Conservation (phyloP, 768 basidiomycete genomes). For the Cystobasidium tubakii region DNA sequence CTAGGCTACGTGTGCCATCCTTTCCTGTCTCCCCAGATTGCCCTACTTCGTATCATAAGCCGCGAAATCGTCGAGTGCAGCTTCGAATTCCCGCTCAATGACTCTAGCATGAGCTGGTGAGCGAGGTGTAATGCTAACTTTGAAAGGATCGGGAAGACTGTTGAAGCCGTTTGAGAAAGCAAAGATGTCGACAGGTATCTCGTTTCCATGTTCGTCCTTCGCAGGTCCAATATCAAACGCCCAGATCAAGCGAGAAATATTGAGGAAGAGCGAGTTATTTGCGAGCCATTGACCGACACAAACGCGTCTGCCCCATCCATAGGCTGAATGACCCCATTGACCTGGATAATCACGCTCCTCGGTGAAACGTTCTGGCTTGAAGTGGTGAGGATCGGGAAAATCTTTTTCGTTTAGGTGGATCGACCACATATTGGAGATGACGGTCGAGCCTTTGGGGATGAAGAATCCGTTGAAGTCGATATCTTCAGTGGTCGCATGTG, state of each 20-base stretch:
- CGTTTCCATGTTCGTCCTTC: slow-evolving; percentile 30
- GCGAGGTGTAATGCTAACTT: slow-evolving; percentile 23
- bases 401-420: slow-evolving; percentile 40
- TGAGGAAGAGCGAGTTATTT: slow-evolving; percentile 41
- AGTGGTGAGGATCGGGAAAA: slow-evolving; percentile 42
- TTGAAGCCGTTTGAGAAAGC: slow-evolving; percentile 35
- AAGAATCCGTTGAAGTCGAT: slow-evolving; percentile 37
- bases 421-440: slow-evolving; percentile 36
- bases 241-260: slow-evolving; percentile 43
- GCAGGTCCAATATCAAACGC: slow-evolving; percentile 38
- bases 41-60: slow-evolving; percentile 22
- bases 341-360: slow-evolving; percentile 33
- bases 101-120: slow-evolving; percentile 18
- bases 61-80: slow-evolving; percentile 30
- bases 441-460: slow-evolving; percentile 39
- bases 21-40: neutral
- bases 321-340: slow-evolving; percentile 31
- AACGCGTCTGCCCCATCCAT: slow-evolving; percentile 33
- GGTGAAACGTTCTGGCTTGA: slow-evolving; percentile 43
- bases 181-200: slow-evolving; percentile 40
- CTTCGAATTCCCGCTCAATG: slow-evolving; percentile 27
- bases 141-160: slow-evolving; percentile 33
- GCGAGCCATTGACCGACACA: slow-evolving; percentile 27
- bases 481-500: slow-evolving; percentile 37
- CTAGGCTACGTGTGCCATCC: neutral